phyloP scores from a whole-genome alignment of 305 asterid species.

The Fraxinus dipetala region DNA sequence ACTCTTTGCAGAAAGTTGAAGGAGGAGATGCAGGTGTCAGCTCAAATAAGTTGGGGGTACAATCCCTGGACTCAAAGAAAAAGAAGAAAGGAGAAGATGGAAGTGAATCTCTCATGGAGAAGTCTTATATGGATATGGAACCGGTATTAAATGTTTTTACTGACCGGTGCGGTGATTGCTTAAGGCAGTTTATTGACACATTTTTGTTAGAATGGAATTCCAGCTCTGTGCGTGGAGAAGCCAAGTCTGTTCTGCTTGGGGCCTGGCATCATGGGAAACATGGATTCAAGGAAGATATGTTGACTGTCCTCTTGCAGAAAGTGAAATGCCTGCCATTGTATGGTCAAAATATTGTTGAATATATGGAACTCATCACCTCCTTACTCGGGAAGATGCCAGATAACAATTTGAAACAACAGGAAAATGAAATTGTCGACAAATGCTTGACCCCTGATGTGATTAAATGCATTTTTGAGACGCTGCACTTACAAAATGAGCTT shows the following conservation, averaged over 20 bases:
- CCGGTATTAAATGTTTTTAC: constrained; percentile 67
- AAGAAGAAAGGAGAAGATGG: constrained; percentile 98
- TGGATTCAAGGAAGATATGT: constrained; percentile 69
- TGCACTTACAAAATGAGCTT: constrained; percentile 94
- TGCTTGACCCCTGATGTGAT: constrained; percentile 85
- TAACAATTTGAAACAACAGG: constrained; percentile 54
- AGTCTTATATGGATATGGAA: constrained; percentile 93
- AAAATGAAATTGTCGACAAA: constrained; percentile 68
- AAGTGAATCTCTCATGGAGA: constrained; percentile 66
- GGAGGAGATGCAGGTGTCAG: constrained; percentile 59
- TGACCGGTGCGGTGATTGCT: constrained; percentile 71
- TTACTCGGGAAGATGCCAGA: constrained; percentile 85
- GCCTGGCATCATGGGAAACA: constrained; percentile 94
- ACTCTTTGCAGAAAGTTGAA: constrained; percentile 72
- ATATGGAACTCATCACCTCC: constrained; percentile 78
- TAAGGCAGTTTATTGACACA: constrained; percentile 79
- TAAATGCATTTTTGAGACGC: constrained; percentile 80
- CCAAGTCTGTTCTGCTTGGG: constrained; percentile 81
- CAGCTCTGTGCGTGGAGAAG: constrained; percentile 88
- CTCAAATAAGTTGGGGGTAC: constrained; percentile 66
- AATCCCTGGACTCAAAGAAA: constrained; percentile 71
- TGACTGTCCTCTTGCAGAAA: constrained; percentile 79
- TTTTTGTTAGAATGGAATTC: constrained; percentile 96
- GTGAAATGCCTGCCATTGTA: constrained; percentile 79
- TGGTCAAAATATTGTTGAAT: constrained; percentile 88